phyloP scores from a whole-genome alignment of 768 basidiomycete genomes.

The Solioccasus polychromus region DNA sequence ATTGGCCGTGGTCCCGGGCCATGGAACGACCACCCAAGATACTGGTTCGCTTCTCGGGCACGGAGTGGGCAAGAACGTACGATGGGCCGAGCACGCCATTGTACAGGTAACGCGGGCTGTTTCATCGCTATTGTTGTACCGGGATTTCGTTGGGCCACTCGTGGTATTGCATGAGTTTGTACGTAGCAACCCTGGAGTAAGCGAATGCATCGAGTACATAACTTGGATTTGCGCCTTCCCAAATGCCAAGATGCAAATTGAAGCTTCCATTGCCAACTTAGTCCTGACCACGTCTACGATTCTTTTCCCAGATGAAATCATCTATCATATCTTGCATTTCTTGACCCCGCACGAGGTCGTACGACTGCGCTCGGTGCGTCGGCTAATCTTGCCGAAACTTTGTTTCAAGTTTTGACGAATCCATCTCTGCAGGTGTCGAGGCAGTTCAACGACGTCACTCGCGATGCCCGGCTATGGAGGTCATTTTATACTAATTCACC shows the following conservation, averaged over 20 bases:
- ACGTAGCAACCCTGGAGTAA: too few relatives aligned
- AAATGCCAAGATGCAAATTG: conserved; percentile 14
- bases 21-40: too few relatives aligned
- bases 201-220: not conserved
- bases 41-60: too few relatives aligned
- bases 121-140: too few relatives aligned
- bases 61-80: too few relatives aligned
- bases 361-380: conserved; percentile 16
- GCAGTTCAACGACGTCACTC: conserved; percentile 13
- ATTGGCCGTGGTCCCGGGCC: too few relatives aligned
- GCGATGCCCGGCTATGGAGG: conserved; percentile 19
- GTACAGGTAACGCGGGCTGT: too few relatives aligned
- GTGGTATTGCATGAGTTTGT: too few relatives aligned
- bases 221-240: not conserved
- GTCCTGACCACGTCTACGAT: not conserved
- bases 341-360: conserved; percentile 15
- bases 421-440: conserved; percentile 14
- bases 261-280: not conserved
- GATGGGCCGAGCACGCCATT: too few relatives aligned
- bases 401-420: too few relatives aligned
- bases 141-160: too few relatives aligned
- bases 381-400: too few relatives aligned
- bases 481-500: conserved; percentile 13
- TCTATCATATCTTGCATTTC: conserved; percentile 14
- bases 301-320: conserved; percentile 17